These are phyloP conservation scores for Podila epigama DNA, from an alignment of 192 early-diverging fungal species.

Conservation along the genomic window DNA sequence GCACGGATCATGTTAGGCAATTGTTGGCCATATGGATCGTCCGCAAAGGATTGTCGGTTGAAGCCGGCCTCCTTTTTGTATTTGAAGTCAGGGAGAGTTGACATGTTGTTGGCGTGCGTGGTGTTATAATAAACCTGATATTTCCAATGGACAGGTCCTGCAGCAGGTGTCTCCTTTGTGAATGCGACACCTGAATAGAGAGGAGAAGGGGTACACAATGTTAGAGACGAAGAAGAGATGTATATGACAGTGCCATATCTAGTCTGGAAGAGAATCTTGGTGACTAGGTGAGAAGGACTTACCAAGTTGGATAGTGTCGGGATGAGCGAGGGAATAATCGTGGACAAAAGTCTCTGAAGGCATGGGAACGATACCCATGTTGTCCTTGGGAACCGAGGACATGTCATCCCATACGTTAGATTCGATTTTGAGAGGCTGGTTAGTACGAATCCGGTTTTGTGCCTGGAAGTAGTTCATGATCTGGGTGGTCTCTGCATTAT, in stretches of 20 bases:
- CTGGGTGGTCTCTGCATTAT: slow-evolving; percentile 23
- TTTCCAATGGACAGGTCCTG: slow-evolving; percentile 57
- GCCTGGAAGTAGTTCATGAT: slow-evolving; percentile 42
- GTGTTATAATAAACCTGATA: slow-evolving; percentile 82
- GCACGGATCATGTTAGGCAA: slow-evolving; percentile 40
- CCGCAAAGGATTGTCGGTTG: neutral
- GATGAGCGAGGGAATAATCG: slow-evolving; percentile 67
- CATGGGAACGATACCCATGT: slow-evolving; percentile 65
- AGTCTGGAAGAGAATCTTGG: neutral
- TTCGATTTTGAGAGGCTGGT: slow-evolving; percentile 12
- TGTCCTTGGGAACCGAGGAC: slow-evolving; percentile 21
- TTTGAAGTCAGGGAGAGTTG: slow-evolving; percentile 56
- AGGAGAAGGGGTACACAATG: neutral
- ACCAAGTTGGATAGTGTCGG: slow-evolving; percentile 74
- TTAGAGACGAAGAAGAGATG: too few species aligned
- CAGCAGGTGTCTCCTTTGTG: slow-evolving; percentile 15
- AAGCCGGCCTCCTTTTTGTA: slow-evolving; percentile 32
- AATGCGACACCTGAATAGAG: slow-evolving; percentile 24
- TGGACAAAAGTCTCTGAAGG: slow-evolving; percentile 67
- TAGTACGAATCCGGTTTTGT: slow-evolving; percentile 29
- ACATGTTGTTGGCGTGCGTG: slow-evolving; percentile 61
- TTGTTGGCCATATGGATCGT: slow-evolving; percentile 21
- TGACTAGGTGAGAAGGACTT: slow-evolving; percentile 12
- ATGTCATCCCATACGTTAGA: slow-evolving; percentile 25
- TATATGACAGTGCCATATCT: neutral